Conservation (phyloP, 805 yeast genomes). For the Saccharomycopsis oosterbeekiorum region DNA sequence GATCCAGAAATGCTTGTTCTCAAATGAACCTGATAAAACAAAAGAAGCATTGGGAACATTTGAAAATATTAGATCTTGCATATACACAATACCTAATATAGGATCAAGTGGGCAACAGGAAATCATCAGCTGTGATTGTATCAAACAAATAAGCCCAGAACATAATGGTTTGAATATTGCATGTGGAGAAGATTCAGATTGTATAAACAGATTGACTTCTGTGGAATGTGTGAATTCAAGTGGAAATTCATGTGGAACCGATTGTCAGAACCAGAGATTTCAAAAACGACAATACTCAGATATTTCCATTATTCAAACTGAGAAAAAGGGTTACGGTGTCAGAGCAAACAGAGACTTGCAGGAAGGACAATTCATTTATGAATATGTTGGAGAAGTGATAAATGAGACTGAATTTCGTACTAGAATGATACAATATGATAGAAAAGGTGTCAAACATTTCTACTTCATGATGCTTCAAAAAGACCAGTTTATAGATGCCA, state of each 20-base stretch:
- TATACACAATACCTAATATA: conserved; percentile 49
- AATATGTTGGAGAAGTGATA: conserved; percentile 90
- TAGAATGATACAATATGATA: conserved; percentile 68
- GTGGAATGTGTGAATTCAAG: conserved; percentile 77
- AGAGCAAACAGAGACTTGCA: conserved; percentile 53
- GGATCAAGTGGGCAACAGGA: conserved; percentile 74
- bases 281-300: conserved; percentile 65
- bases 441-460: conserved; percentile 63
- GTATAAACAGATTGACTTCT: conserved; percentile 86
- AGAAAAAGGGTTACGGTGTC: conserved; percentile 82
- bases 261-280: conserved; percentile 82
- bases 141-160: conserved; percentile 30
- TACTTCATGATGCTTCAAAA: conserved; percentile 94
- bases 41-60: conserved; percentile 59
- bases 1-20: background rate
- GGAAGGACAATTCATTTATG: conserved; percentile 70
- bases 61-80: conserved; percentile 44
- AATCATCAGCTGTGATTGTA: conserved; percentile 86
- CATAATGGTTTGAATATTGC: conserved; percentile 43
- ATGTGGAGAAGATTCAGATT: conserved; percentile 78
- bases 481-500: conserved; percentile 92
- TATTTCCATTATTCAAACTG: conserved; percentile 77
- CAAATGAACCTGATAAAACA: conserved; percentile 46
- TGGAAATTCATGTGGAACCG: conserved; percentile 58
- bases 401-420: conserved; percentile 66